A percentile compares a stretch with the other conserved stretches of the same genome.
phyloP scores from a whole-genome alignment of 106 monocot species.

The Dendrobium nobile region DNA sequence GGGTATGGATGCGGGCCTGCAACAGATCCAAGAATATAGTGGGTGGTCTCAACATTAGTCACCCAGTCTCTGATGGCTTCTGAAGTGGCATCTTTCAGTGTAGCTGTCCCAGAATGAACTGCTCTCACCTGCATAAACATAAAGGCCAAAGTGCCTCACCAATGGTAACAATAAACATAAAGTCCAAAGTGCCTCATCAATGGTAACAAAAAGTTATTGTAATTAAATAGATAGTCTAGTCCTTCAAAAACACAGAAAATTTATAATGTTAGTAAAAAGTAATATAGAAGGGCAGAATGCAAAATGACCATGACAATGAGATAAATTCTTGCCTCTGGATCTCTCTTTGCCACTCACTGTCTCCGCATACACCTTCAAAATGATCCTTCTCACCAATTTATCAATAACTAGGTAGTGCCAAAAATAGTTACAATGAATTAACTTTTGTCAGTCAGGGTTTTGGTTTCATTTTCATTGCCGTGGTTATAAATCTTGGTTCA shows the following conservation, averaged over 20 bases:
- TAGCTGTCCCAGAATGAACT: conserved; percentile 70
- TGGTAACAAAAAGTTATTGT: not conserved
- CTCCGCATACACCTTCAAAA: not conserved
- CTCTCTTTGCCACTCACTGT: not conserved
- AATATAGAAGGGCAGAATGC: not conserved
- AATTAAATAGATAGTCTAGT: not conserved
- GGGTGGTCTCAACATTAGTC: conserved; percentile 70
- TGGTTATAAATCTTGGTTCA: not conserved
- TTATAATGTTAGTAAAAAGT: not conserved
- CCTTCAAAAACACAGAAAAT: not conserved
- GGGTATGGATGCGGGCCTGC: conserved; percentile 77
- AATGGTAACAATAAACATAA: not conserved
- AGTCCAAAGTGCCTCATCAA: not conserved
- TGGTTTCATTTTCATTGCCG: not conserved
- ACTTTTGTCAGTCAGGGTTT: not conserved
- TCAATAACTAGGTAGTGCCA: not conserved
- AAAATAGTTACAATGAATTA: not conserved
- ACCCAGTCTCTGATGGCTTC: conserved; percentile 79
- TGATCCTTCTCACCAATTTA: not conserved
- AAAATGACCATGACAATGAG: not conserved
- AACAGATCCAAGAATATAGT: conserved; percentile 73
- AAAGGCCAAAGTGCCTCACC: not conserved
- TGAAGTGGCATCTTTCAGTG: conserved; percentile 71
- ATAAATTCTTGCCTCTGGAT: not conserved
- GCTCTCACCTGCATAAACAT: conserved; percentile 34